Base-by-base conservation (phyloP, 768 basidiomycete genomes). In the Boletus subcaerulescens region DNA sequence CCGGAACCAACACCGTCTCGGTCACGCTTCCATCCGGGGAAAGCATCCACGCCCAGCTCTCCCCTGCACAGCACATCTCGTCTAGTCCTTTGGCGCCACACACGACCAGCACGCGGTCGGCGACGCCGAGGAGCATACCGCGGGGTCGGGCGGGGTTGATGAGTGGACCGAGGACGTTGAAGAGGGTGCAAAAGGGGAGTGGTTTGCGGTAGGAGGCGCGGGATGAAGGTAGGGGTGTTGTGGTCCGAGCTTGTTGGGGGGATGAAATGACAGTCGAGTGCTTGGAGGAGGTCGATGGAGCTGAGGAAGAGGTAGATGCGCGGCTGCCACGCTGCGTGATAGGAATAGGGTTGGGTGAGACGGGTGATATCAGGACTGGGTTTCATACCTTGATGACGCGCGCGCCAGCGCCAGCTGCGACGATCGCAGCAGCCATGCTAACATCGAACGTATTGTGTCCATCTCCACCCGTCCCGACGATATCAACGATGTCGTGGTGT, bases 361-460 rank as follows among this genome's bases (percentile, higher is more conserved):
- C 22, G 22, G 22, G 22, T 22, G 22, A 22, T 22, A 22, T 22
- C 22, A 22, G 22, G 22, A 22, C 22, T 22, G 22, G 22, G 22
- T 22, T 2, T 7, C 36, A 5, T 15, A 38, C 36, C 36, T 38
- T 38, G 36, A 38, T 3, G 36, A 38, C 36, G 13, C 36, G 36
- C 2, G 36, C 36, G 15, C 96, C 96, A 8, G 94, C 91, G 14
- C 95, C 96, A 22, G 94, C 93, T 29, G 94, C 96, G 18, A 98
- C 91, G 57, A 99, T 81, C 1, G 83, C 94, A 3, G 96, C 95
- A 2, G 92, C 88, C 1, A 96, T 97, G 67, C 93, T 95, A 49
- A 98, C 95, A 68, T 98, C 98, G 80, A 94, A 98, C 0, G 94
- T 87, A 65, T 98, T 91, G 71, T 94, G 85, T 0, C 94, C 94